phyloP scores from a whole-genome alignment of 805 yeast species.

The Scheffersomyces stipitis region DNA sequence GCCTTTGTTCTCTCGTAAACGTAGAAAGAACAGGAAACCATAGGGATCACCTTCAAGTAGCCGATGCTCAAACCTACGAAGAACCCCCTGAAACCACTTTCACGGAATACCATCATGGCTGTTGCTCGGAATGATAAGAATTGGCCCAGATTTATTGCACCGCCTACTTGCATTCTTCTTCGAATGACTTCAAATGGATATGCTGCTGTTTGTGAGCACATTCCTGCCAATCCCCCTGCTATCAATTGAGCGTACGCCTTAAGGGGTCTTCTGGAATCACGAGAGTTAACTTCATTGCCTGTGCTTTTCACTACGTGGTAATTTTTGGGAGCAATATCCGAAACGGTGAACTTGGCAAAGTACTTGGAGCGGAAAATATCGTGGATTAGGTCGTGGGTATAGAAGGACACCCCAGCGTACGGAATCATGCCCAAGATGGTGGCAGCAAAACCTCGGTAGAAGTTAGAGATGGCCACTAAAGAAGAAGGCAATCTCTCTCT shows the following conservation, averaged over 20 bases:
- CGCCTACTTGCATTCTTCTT: constrained; percentile 94
- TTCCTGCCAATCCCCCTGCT: constrained; percentile 96
- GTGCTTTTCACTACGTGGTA: constrained; percentile 9
- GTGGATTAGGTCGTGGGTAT: constrained; percentile 88
- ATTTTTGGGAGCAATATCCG: constrained; percentile 6
- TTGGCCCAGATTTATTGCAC: constrained; percentile 62
- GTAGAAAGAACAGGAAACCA: constrained; percentile 95
- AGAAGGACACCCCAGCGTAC: constrained; percentile 95
- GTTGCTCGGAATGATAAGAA: constrained; percentile 55
- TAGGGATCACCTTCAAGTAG: constrained; percentile 90
- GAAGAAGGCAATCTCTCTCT: constrained; percentile 31
- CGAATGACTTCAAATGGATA: constrained; percentile 95
- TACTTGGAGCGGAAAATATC: constrained; percentile 71
- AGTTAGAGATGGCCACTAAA: constrained; percentile 54
- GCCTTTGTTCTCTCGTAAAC: constrained; percentile 87
- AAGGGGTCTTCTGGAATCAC: constrained; percentile 60
- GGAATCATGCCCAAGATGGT: constrained; percentile 96
- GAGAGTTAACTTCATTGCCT: constrained; percentile 26
- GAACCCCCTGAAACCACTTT: constrained; percentile 82
- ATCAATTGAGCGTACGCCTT: constrained; percentile 87
- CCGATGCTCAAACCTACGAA: constrained; percentile 96
- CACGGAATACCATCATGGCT: constrained; percentile 60
- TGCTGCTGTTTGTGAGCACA: constrained; percentile 93
- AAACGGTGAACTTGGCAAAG: constrained; percentile 54
- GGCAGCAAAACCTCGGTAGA: constrained; percentile 92